phyloP scores from a whole-genome alignment of 495 filamentous ascomycete genomes.

The Trichoderma orchidacearum region DNA sequence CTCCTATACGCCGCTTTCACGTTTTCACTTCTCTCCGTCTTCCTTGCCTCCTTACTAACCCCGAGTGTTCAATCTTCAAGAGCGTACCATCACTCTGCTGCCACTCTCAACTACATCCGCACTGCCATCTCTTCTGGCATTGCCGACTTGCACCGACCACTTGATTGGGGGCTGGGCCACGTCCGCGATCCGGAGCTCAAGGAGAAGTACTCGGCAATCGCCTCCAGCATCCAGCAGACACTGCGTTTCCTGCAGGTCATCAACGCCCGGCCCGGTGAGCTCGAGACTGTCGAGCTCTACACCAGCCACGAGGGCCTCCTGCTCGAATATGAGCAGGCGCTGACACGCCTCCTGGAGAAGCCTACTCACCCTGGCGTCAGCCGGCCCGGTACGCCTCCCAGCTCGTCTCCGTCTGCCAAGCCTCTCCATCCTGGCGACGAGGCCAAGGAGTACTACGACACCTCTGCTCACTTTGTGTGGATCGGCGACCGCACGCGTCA shows the following conservation, averaged over 20 bases:
- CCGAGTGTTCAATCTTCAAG: slow-evolving; percentile 16
- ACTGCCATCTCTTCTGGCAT: slow-evolving; percentile 75
- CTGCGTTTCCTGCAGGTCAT: slow-evolving; percentile 92
- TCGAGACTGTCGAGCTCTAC: slow-evolving; percentile 90
- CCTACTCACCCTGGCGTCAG: slow-evolving; percentile 3
- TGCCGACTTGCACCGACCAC: slow-evolving; percentile 81
- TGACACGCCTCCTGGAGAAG: slow-evolving; percentile 63
- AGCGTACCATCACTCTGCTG: slow-evolving; percentile 90
- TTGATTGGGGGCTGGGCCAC: slow-evolving; percentile 94
- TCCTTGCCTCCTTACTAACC: neutral
- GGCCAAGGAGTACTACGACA: slow-evolving; percentile 58
- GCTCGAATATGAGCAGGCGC: slow-evolving; percentile 82
- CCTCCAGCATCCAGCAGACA: slow-evolving; percentile 76
- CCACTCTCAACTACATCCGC: slow-evolving; percentile 85
- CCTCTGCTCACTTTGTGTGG: slow-evolving; percentile 96
- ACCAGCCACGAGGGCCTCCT: slow-evolving; percentile 92
- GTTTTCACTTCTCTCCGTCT: neutral
- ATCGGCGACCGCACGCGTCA: slow-evolving; percentile 94
- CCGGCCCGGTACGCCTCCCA: slow-evolving; percentile 4
- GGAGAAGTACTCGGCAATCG: slow-evolving; percentile 69
- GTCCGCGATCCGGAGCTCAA: slow-evolving; percentile 73
- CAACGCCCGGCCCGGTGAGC: slow-evolving; percentile 71
- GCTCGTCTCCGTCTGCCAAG: slow-evolving; percentile 1
- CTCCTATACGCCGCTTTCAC: neutral
- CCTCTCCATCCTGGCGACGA: slow-evolving; percentile 2